These are phyloP conservation scores for Meredithiella fracta DNA, from an alignment of 2,329 filamentous ascomycete genomes.

Conservation along the genomic window DNA sequence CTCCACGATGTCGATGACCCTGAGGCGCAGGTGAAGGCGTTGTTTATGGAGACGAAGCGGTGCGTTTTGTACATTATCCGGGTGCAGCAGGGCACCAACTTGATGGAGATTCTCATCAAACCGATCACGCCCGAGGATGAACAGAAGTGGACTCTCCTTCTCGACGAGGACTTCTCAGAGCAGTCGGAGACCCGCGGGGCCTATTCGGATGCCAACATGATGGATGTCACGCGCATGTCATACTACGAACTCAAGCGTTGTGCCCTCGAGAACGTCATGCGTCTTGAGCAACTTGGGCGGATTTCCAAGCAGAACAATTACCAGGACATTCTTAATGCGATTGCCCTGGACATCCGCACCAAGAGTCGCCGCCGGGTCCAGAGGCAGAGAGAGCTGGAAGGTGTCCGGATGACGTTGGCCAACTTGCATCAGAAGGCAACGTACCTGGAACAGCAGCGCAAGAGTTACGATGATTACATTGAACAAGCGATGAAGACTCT, in stretches of 20 bases:
- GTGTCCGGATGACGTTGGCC: conserved; percentile 55
- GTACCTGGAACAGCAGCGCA: conserved; percentile 87
- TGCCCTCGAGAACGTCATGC: conserved; percentile 84
- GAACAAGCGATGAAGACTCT: conserved; percentile 95
- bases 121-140: conserved; percentile 78
- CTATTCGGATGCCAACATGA: conserved; percentile 77
- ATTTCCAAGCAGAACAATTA: conserved; percentile 86
- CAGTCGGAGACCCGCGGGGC: conserved; percentile 52
- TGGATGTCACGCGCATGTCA: conserved; percentile 76
- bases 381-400: conserved; percentile 77
- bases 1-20: conserved; percentile 83
- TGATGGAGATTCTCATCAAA: conserved; percentile 91
- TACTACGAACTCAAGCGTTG: conserved; percentile 88
- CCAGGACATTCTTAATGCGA: conserved; percentile 94
- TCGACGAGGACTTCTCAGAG: conserved; percentile 60
- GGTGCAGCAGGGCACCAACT: conserved; percentile 75
- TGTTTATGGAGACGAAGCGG: conserved; percentile 97
- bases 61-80: conserved; percentile 96
- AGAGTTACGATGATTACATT: conserved; percentile 98
- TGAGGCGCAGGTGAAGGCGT: conserved; percentile 74
- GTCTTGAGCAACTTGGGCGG: conserved; percentile 69
- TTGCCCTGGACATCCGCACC: conserved; percentile 88
- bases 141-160: conserved; percentile 64
- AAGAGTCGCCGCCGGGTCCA: conserved; percentile 90
- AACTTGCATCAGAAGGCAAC: conserved; percentile 73